Percentiles rank a stretch among this genome's conserved stretches.
These are phyloP conservation scores for Sordariomycetes sp. DNA, from an alignment of 2,329 filamentous ascomycete species.

Conservation along the genomic window DNA sequence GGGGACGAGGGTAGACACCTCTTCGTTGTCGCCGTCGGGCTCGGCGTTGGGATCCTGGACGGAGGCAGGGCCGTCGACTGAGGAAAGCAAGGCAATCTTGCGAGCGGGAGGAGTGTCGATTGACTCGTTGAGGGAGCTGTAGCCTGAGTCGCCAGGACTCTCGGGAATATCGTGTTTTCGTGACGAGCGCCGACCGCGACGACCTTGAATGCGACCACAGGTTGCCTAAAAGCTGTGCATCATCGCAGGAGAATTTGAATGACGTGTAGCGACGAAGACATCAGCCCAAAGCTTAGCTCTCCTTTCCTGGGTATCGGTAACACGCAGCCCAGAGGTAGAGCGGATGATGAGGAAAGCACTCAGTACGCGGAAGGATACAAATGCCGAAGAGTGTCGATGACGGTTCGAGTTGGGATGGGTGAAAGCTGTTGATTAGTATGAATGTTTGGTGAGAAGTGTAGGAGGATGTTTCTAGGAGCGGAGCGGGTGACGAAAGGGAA, in stretches of 20 bases:
- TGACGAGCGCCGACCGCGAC: background rate
- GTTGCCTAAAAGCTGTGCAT: too few relatives aligned
- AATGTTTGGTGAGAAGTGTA: slow-evolving; percentile 1
- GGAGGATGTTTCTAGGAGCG: slow-evolving; percentile 1
- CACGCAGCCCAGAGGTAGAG: too few relatives aligned
- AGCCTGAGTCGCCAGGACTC: slow-evolving; percentile 8
- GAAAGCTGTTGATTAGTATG: background rate
- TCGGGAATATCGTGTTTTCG: background rate
- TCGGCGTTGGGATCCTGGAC: background rate
- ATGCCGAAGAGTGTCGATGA: too few relatives aligned
- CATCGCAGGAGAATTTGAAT: too few relatives aligned
- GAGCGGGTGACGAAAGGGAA: slow-evolving; percentile 2
- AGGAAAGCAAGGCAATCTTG: too few relatives aligned
- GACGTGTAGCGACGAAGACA: too few relatives aligned
- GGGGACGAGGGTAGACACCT: too few relatives aligned
- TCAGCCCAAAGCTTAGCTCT: too few relatives aligned
- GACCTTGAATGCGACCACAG: background rate
- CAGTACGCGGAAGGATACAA: too few relatives aligned
- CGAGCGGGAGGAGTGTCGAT: too few relatives aligned
- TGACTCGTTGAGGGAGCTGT: slow-evolving; percentile 6
- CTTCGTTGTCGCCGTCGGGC: background rate
- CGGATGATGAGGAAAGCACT: too few relatives aligned
- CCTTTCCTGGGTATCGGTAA: too few relatives aligned
- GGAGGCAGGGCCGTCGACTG: slow-evolving; percentile 9
- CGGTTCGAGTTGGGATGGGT: background rate